Evolutionary conservation across 2,329 filamentous ascomycete genomes (phyloP), one percentile per base, ranked within the genome.

Genomic region (Aspergillus sp.): DNA sequence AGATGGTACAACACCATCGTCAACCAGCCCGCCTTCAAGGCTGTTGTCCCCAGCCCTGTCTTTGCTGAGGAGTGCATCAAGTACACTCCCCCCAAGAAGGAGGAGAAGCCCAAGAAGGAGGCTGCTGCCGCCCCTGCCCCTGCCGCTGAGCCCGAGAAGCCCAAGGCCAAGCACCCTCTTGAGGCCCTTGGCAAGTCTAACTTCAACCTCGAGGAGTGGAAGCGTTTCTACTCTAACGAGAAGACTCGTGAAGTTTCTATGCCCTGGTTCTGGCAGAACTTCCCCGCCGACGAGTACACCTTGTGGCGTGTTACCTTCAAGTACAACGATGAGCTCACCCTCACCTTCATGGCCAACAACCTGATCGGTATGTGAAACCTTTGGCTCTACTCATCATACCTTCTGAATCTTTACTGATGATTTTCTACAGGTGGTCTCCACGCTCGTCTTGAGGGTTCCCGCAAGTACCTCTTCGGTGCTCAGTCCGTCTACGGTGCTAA

Each of bases 281-380:
- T 83, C 74, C 91, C 93, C 67, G 85, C 93, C 60, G 85, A 90
- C 55, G 93, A 98, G 75, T 98, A 93, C 82, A 95, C 90, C 44
- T 75, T 98, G 71, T 98, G 90, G 89, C 83, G 82, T 70, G 76
- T 90, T 60, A 85, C 90, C 74, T 98, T 95, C 85, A 96, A 95
- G 85, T 98, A 98, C 82, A 95, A 96, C 74, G 84, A 95, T 50
- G 93, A 98, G 83, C 82, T 98, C 58, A 96, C 89, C 66, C 77
- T 93, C 73, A 87, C 86, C 66, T 98, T 98, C 87, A 98, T 98
- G 93, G 91, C 89, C 60, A 88, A 86, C 81, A 98, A 98, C 83
- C 78, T 97, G 72, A 91, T 98, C 69, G 90, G 81, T 76, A 65
- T 58, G 72, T 61, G 6, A 12, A 33, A 9, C 31, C 13, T 4